phyloP scores from a whole-genome alignment of 78 protist genomes.

The Carpediemonas membranifera region DNA sequence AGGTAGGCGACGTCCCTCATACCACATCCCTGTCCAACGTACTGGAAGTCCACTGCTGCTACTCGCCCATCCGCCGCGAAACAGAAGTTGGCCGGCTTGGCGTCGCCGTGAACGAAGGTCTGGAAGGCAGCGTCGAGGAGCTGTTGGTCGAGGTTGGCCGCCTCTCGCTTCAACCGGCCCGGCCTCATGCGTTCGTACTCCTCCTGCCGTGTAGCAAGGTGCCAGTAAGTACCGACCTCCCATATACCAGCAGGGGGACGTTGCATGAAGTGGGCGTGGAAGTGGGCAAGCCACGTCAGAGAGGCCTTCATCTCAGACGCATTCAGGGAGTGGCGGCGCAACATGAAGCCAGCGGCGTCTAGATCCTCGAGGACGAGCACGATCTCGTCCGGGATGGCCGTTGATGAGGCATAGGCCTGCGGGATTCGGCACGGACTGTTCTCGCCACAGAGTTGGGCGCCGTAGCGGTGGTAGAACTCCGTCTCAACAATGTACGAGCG shows the following conservation, averaged over 20 bases:
- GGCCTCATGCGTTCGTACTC: background rate
- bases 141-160: background rate
- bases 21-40: background rate
- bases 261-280: background rate
- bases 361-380: background rate
- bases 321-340: background rate
- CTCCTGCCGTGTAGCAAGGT: background rate
- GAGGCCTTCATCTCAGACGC: background rate
- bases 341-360: background rate
- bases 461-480: background rate
- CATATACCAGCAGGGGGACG: background rate
- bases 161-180: background rate
- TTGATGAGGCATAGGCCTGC: background rate
- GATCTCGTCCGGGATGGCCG: background rate
- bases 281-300: background rate
- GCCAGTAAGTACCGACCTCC: slow-evolving; percentile 1
- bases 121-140: background rate
- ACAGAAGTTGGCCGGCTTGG: slow-evolving; percentile 2
- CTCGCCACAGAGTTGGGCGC: background rate
- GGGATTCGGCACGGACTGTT: background rate
- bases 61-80: background rate
- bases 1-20: slow-evolving; percentile 5
- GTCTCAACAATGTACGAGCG: background rate
- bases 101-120: slow-evolving; percentile 1
- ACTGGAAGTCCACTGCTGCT: background rate